Base-by-base conservation (phyloP, 2,329 filamentous ascomycete species). In the Cryphonectria parasitica region DNA sequence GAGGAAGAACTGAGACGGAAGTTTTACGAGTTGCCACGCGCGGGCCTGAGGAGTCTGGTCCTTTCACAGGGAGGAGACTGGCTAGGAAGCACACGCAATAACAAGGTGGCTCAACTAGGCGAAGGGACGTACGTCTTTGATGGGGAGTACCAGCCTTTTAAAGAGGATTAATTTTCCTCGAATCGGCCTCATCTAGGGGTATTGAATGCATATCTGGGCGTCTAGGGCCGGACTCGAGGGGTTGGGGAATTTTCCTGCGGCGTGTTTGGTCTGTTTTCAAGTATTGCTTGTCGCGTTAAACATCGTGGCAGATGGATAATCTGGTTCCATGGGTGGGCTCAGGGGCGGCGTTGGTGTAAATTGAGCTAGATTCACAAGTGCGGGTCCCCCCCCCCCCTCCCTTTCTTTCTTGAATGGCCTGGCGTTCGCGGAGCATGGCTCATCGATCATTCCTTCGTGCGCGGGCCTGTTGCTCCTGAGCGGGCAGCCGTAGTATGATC, bases 11-110 rank as follows among this genome's bases (percentile, higher is more conserved):
- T 66, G 61, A 3, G 63, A 75, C 10, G 64, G 74, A 45, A 69
- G 66, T 75, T 77, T 36, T 71, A 75, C 45, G 66, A 69, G 28
- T 73, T 74, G 31, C 77, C 79, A 1, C 75, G 77, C 34, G 78
- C 75, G 2, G 78, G 77, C 0, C 66, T 80, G 64, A 67, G 78
- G 56, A 78, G 74, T 13, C 69, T 80, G 5, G 64, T 79, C 36
- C 70, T 74, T 11, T 64, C 74, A 43, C 69, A 64, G 67, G 73
- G 71, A 41, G 56, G 73, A 0, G 68, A 73, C 3, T 75, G 75
- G 73, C 64, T 78, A 49, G 71, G 68, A 13, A 69, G 64, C 7
- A 68, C 68, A 67, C 73, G 76, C 22, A 78, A 76, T 39, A 72
- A 74, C 4, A 68, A 70, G 10, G 56, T 79, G 11, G 73, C 67